Evolutionary conservation across 257 asterid genomes (phyloP).

Genomic region (Forsythia viridissima): DNA sequence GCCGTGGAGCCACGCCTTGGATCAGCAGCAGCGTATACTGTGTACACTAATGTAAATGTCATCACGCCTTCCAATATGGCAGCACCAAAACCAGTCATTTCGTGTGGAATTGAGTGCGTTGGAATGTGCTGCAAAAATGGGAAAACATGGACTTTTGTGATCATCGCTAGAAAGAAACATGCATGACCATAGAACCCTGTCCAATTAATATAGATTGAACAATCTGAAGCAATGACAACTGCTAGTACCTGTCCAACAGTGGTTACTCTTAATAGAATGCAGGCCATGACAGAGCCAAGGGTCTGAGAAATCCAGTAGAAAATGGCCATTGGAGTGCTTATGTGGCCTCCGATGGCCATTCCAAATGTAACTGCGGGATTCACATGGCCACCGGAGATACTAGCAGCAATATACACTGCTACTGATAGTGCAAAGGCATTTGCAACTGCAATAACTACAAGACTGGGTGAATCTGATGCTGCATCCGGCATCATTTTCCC

Average conservation of each 20-base stretch:
- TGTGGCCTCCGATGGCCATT: constrained; percentile 76
- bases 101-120: constrained; percentile 46
- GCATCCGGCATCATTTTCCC: constrained; percentile 50
- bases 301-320: constrained; percentile 69
- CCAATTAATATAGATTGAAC: too few relatives aligned
- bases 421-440: constrained; percentile 60
- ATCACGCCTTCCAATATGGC: constrained; percentile 67
- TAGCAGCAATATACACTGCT: constrained; percentile 59
- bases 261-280: constrained; percentile 51
- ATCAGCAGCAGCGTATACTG: constrained; percentile 64
- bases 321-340: constrained; percentile 57
- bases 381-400: constrained; percentile 83
- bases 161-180: too few relatives aligned
- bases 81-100: constrained; percentile 92
- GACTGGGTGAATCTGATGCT: constrained; percentile 42
- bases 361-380: constrained; percentile 91
- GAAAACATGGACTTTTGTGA: not conserved
- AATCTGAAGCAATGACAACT: too few relatives aligned
- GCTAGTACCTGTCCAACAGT: constrained; percentile 52
- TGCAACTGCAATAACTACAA: constrained; percentile 55
- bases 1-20: constrained; percentile 50
- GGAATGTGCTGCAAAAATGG: constrained; percentile 46
- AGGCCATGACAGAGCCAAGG: constrained; percentile 69
- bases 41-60: constrained; percentile 78
- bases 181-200: not conserved